Base-by-base conservation (phyloP, 139 green algal genomes). In the Haematococcus lacustris region DNA sequence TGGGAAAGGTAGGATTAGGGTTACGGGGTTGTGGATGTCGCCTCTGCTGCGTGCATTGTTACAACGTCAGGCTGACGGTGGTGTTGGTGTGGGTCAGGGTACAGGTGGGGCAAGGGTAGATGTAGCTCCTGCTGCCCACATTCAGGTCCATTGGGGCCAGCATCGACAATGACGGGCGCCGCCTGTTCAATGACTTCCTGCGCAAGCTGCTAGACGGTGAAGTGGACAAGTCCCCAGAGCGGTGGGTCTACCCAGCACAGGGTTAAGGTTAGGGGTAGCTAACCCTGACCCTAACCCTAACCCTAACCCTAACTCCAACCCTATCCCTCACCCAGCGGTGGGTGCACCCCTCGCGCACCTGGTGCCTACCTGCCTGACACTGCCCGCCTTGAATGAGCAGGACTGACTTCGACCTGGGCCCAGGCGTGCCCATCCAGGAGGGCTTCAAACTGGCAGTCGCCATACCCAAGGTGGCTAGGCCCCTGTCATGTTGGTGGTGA, bases 331-430 rank as follows among this genome's bases (percentile, higher is more conserved):
- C n/a, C n/a, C n/a, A n/a, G n/a, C n/a, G n/a, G n/a, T n/a, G n/a
- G n/a, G n/a, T n/a, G n/a, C n/a, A n/a, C n/a, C n/a, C n/a, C n/a
- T n/a, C n/a, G n/a, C n/a, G n/a, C n/a, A n/a, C n/a, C n/a, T n/a
- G n/a, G n/a, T n/a, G n/a, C n/a, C n/a, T n/a, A n/a, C n/a, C 47
- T 57, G 47, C 47, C 47, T 28, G 9, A 17, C 47, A 57, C 47
- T 57, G n/a, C n/a, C n/a, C 47, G 47, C 60, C 41, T 28, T 76
- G 67, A 35, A 65, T 74, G 32, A 73, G 81, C 26, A 74, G 86
- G 26, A 85, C 65, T 37, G 86, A 88, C 60, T 85, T 85, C 35
- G 86, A 92, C 73, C 73, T 92, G 28, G 87, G 87, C 2, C 84
- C 87, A 3, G 87, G 87, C 3, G 62, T 92, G 43, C 73, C 82